These are phyloP conservation scores for Hypoxylon sp. DNA, from an alignment of 2,329 filamentous ascomycete genomes.

Conservation along the genomic window DNA sequence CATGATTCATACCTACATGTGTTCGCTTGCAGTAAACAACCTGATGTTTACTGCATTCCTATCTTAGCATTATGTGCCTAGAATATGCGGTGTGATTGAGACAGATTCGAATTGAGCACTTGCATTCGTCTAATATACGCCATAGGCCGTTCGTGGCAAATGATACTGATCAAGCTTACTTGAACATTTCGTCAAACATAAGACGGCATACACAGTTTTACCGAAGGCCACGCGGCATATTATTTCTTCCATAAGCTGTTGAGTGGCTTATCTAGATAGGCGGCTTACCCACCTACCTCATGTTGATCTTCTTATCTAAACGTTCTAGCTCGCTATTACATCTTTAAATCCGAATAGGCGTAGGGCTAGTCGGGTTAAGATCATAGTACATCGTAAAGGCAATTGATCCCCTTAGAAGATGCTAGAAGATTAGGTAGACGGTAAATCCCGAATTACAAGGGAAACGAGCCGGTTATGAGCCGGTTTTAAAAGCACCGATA, in stretches of 20 bases:
- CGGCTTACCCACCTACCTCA: not conserved
- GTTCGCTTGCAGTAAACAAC: not conserved
- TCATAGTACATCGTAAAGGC: not conserved
- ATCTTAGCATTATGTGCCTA: not conserved
- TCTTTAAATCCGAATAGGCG: not conserved
- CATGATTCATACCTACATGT: not conserved
- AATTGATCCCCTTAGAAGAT: not conserved
- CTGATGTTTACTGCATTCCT: slow-evolving; percentile 1
- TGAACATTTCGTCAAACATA: not conserved
- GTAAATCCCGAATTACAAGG: not conserved
- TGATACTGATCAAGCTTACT: not conserved
- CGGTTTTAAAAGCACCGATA: not conserved
- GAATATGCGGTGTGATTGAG: slow-evolving; percentile 3
- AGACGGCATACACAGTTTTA: not conserved
- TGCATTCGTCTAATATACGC: not conserved
- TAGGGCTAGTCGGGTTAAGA: not conserved
- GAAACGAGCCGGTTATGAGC: not conserved
- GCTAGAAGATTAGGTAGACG: not conserved
- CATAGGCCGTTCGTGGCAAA: not conserved
- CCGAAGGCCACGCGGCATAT: not conserved
- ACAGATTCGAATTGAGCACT: not conserved
- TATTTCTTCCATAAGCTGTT: slow-evolving; percentile 1
- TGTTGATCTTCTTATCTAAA: not conserved
- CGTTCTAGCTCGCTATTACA: not conserved
- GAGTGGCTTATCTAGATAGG: slow-evolving; percentile 2